Evolutionary conservation across 495 filamentous ascomycete genomes (phyloP), one percentile per base, ranked within the genome.

Genomic region (Friedmanniomyces endolithicus): DNA sequence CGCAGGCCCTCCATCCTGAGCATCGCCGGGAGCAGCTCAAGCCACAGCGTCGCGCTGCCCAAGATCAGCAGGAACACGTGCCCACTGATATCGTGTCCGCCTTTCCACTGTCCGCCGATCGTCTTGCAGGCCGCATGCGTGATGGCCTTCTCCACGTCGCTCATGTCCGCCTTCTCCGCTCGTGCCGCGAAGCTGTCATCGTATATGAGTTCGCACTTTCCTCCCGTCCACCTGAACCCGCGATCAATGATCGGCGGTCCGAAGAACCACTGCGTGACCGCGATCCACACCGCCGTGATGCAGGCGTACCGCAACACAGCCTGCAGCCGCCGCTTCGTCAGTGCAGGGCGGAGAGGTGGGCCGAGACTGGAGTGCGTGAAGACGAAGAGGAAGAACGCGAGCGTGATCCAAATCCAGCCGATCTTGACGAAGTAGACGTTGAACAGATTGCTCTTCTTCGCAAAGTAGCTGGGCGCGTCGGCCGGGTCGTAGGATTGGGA

Each of bases 191-290:
- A 17, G 72, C 69, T 41, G 11, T 59, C 47, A n/a, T 14, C 24
- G 27, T 49, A 25, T 12, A 69, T 24, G 25, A 64, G 12, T 56
- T 69, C 64, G 22, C 92, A 98, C 61, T 75, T 76, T 1, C 92
- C 92, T 0, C 92, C 92, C 0, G 86, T 94, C 59, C 86, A 69
- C 14, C 77, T 64, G 57, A 97, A 98, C 9, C 82, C 76, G 2
- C 89, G 78, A 67, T 98, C 92, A 59, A 96, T 92, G 12, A 97
- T 71, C 7, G 87, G 74, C 20, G 92, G 82, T 0, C 92, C 92
- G 61, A 98, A 95, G 66, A 83, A 96, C 92, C 90, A 96, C 73
- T 95, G 92, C 60, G 94, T 98, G 17, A 86, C 81, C 7, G 87
- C 67, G 3, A 58, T 70, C 77, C 88, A 97, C 85, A 86, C 92